Evolutionary conservation across 257 asterid species (phyloP).

Genomic region (Nicotiana paniculata): DNA sequence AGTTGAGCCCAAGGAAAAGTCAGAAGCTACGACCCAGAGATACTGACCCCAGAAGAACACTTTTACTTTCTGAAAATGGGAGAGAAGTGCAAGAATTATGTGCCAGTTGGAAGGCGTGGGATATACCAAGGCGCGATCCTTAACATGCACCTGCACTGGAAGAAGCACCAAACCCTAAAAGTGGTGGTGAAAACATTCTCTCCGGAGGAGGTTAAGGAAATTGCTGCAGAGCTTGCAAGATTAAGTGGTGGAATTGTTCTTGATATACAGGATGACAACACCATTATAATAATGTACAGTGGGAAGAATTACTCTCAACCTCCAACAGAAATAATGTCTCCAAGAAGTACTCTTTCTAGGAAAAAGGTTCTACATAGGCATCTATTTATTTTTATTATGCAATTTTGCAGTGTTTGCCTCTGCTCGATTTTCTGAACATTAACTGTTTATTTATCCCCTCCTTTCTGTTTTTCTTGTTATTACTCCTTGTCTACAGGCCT

Average conservation of each 20-base stretch:
- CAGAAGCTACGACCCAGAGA: constrained; percentile 89
- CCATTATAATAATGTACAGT: constrained; percentile 81
- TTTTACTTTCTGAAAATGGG: constrained; percentile 92
- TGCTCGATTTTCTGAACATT: not conserved
- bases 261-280: constrained; percentile 68
- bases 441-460: not conserved
- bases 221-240: constrained; percentile 79
- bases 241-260: constrained; percentile 94
- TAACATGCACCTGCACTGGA: constrained; percentile 98
- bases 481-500: constrained; percentile 52
- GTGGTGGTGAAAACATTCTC: constrained; percentile 82
- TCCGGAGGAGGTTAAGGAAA: constrained; percentile 79
- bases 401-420: not conserved
- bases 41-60: constrained; percentile 94
- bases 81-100: constrained; percentile 80
- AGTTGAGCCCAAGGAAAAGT: constrained; percentile 77
- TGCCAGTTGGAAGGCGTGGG: constrained; percentile 92
- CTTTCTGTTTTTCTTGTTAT: not conserved
- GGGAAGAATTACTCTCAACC: constrained; percentile 96
- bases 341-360: constrained; percentile 71
- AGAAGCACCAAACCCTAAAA: constrained; percentile 84
- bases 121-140: constrained; percentile 83
- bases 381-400: not conserved
- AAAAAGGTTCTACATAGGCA: constrained; percentile 53
- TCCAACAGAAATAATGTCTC: constrained; percentile 94